Conservation (phyloP, 1,139 yeast genomes). For the Candida pseudoviswanathii region DNA sequence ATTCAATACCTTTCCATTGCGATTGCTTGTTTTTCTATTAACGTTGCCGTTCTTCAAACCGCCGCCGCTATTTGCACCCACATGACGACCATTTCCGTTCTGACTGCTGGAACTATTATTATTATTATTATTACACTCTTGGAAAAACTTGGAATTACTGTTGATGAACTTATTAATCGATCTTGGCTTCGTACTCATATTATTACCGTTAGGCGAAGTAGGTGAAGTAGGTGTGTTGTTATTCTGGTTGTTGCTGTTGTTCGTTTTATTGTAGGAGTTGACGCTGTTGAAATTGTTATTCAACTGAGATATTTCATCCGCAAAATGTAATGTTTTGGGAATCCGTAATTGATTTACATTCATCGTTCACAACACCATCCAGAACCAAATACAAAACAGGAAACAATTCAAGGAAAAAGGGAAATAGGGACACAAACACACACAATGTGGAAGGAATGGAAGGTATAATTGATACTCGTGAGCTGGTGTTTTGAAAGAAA, state of each 20-base stretch:
- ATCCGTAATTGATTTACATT: conserved; percentile 7
- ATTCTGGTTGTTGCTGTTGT: not conserved
- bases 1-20: not conserved
- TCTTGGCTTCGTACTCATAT: not conserved
- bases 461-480: not conserved
- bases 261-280: not conserved
- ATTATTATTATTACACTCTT: not conserved
- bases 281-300: conserved; percentile 3
- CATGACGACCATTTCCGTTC: too few species aligned
- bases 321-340: conserved; percentile 11
- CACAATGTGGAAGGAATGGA: not conserved
- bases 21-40: not conserved
- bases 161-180: conserved; percentile 4
- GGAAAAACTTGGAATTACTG: not conserved
- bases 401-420: not conserved
- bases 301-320: conserved; percentile 7
- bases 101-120: not conserved
- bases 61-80: not conserved
- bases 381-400: not conserved
- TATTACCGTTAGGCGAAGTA: not conserved
- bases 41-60: not conserved
- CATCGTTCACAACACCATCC: not conserved
- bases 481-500: not conserved
- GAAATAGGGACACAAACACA: not conserved
- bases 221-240: not conserved